Evolutionary conservation across 1,284 basidiomycete species (phyloP).

Genomic region (Termitomyces sp.): DNA sequence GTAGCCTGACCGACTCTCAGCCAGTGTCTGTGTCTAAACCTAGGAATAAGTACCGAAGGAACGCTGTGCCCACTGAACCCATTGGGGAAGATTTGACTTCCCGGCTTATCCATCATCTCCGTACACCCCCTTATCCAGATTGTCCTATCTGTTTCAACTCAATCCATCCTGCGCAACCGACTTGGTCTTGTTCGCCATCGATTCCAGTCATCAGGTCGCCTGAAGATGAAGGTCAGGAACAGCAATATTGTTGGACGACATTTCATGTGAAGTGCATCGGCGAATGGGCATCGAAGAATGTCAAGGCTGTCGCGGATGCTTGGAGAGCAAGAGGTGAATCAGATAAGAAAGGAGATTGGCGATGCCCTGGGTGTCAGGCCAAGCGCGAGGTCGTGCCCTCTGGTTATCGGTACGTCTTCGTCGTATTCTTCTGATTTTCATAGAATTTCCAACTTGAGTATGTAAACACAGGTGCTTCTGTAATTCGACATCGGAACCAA

Average conservation of each 20-base stretch:
- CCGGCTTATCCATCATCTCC: conserved; percentile 55
- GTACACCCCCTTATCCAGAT: conserved; percentile 66
- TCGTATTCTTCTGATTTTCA: background rate
- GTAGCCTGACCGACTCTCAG: conserved; percentile 20
- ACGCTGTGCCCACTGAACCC: conserved; percentile 1
- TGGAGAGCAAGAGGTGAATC: conserved; percentile 68
- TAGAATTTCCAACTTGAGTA: conserved; percentile 4
- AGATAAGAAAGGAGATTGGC: conserved; percentile 67
- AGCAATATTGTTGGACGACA: conserved; percentile 77
- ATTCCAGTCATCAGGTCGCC: conserved; percentile 34
- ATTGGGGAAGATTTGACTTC: conserved; percentile 61
- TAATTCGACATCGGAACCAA: conserved; percentile 66
- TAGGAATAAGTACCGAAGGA: conserved; percentile 10
- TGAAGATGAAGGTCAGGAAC: conserved; percentile 29
- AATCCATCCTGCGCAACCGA: conserved; percentile 66
- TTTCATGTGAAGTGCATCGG: conserved; percentile 81
- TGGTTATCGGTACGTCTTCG: conserved; percentile 55
- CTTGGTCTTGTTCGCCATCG: conserved; percentile 74
- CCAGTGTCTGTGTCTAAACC: conserved; percentile 8
- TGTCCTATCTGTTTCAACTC: conserved; percentile 78
- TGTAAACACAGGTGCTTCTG: conserved; percentile 75
- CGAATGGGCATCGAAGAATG: conserved; percentile 75
- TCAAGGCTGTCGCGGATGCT: conserved; percentile 72
- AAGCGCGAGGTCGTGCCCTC: conserved; percentile 61
- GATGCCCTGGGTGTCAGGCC: conserved; percentile 85